These are phyloP conservation scores for Diaporthe humulicola DNA, from an alignment of 2,329 filamentous ascomycete species.

Conservation along the genomic window DNA sequence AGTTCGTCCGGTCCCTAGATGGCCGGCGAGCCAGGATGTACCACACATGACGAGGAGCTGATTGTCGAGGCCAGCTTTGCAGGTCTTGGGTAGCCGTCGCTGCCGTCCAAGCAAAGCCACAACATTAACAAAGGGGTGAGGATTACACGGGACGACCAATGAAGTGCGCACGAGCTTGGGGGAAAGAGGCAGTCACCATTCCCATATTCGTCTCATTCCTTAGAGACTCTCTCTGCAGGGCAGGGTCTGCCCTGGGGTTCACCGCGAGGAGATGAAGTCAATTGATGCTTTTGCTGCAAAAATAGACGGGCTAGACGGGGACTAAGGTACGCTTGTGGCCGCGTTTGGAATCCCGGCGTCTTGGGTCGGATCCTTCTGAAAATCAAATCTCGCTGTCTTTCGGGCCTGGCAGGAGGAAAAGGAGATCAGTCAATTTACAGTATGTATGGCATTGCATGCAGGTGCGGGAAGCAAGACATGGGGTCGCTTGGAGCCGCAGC, in stretches of 20 bases:
- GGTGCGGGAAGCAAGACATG: conserved; percentile 12
- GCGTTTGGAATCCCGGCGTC: conserved; percentile 6
- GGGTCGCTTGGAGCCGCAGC: conserved; percentile 3
- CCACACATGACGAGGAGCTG: neutral
- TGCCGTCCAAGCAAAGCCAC: neutral
- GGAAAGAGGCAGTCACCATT: neutral
- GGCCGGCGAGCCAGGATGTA: neutral
- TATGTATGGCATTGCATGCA: no score
- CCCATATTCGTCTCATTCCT: neutral
- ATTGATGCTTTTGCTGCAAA: conserved; percentile 21
- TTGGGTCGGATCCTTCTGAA: conserved; percentile 3
- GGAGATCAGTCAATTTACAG: conserved; percentile 15
- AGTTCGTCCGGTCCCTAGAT: neutral
- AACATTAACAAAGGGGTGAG: conserved; percentile 4
- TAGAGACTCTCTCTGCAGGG: neutral
- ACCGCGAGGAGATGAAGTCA: conserved; percentile 1
- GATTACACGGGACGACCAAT: conserved; percentile 22
- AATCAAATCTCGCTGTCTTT: conserved; percentile 1
- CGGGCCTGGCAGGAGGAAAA: conserved; percentile 11
- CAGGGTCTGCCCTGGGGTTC: neutral
- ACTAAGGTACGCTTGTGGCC: conserved; percentile 12
- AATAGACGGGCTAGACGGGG: conserved; percentile 20
- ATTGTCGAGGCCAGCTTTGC: neutral
- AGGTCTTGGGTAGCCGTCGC: neutral
- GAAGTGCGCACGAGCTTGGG: neutral